Conservation (phyloP, 148 eudicot genomes). For the Simmondsia chinensis region DNA sequence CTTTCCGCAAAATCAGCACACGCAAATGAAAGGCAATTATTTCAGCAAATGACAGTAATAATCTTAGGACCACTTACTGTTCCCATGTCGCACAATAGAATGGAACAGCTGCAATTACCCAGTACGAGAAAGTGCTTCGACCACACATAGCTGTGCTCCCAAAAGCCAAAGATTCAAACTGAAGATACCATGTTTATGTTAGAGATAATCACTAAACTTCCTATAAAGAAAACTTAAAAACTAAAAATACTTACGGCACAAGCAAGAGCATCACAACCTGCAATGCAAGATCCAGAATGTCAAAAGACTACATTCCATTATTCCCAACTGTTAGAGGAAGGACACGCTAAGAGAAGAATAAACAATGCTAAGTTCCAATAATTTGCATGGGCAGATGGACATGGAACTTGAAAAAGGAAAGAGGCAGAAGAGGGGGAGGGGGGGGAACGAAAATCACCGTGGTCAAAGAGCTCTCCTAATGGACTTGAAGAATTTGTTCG, state of each 20-base stretch:
- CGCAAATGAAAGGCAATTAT: background rate
- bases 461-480: slow-evolving; percentile 96
- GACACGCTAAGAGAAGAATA: no score
- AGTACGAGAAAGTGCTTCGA: slow-evolving; percentile 74
- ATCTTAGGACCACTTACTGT: slow-evolving; percentile 41
- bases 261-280: slow-evolving; percentile 93
- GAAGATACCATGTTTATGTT: no score
- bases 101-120: slow-evolving; percentile 82
- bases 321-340: background rate
- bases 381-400: background rate
- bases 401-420: background rate
- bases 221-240: slow-evolving; percentile 1
- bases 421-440: background rate
- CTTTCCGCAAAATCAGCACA: no score
- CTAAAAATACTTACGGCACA: slow-evolving; percentile 61
- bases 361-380: no score
- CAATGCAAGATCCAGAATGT: slow-evolving; percentile 14
- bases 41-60: slow-evolving; percentile 1
- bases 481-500: slow-evolving; percentile 98
- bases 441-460: slow-evolving; percentile 39
- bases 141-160: slow-evolving; percentile 92
- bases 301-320: slow-evolving; percentile 3
- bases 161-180: slow-evolving; percentile 91
- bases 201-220: slow-evolving; percentile 2
- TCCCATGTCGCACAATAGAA: slow-evolving; percentile 98